These are phyloP conservation scores for Plasmodium malariae DNA, from an alignment of 169 alveolate genomes.

Conservation along the genomic window DNA sequence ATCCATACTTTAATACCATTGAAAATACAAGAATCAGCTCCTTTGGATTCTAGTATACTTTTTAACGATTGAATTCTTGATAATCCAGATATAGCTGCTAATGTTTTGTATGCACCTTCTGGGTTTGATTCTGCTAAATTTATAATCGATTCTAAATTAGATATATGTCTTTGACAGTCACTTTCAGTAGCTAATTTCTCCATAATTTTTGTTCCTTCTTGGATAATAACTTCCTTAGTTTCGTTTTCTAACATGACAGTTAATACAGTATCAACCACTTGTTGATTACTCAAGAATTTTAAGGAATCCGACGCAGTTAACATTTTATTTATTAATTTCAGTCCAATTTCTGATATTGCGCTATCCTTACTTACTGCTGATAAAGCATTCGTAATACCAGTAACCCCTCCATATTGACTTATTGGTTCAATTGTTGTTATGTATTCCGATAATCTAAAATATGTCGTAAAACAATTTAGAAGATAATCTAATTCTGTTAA, in stretches of 20 bases:
- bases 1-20: slow-evolving; percentile 87
- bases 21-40: slow-evolving; percentile 79
- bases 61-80: slow-evolving; percentile 86
- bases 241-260: slow-evolving; percentile 92
- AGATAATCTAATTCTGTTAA: slow-evolving; percentile 88
- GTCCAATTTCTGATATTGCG: slow-evolving; percentile 86
- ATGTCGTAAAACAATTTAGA: slow-evolving; percentile 87
- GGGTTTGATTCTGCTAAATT: slow-evolving; percentile 86
- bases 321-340: slow-evolving; percentile 87
- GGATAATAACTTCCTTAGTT: slow-evolving; percentile 86
- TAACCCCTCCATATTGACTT: slow-evolving; percentile 93
- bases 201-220: slow-evolving; percentile 89
- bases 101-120: slow-evolving; percentile 88
- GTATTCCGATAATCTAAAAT: slow-evolving; percentile 88
- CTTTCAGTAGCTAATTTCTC: slow-evolving; percentile 90
- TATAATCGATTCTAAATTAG: slow-evolving; percentile 83
- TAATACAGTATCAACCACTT: slow-evolving; percentile 87
- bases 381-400: slow-evolving; percentile 90
- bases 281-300: slow-evolving; percentile 86
- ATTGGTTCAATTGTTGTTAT: slow-evolving; percentile 86
- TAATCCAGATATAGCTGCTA: slow-evolving; percentile 93
- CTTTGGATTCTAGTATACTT: slow-evolving; percentile 77
- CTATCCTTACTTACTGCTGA: slow-evolving; percentile 84
- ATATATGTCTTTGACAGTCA: slow-evolving; percentile 89
- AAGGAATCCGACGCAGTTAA: slow-evolving; percentile 88